Conservation (phyloP, 768 basidiomycete species). For the Boletus vermiculosoides region DNA sequence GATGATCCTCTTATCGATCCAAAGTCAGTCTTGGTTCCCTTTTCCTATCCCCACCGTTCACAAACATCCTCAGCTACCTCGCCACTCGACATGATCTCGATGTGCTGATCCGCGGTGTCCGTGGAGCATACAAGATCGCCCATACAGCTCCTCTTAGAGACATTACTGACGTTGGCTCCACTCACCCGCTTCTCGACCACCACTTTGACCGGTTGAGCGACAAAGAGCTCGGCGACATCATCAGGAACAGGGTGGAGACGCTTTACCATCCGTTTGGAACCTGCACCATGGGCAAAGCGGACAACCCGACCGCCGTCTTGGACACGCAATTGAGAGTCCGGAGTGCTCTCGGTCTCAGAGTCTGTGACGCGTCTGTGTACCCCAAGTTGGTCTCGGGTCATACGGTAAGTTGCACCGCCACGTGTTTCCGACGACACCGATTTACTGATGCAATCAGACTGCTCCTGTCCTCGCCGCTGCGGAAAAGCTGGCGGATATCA, state of each 20-base stretch:
- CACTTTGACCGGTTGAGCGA: slow-evolving; percentile 33
- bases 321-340: slow-evolving; percentile 44
- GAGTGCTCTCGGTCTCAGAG: slow-evolving; percentile 41
- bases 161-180: slow-evolving; percentile 33
- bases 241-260: slow-evolving; percentile 39
- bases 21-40: slow-evolving; percentile 27
- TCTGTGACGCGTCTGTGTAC: slow-evolving; percentile 48
- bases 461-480: slow-evolving; percentile 33
- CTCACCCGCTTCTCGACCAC: slow-evolving; percentile 38
- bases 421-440: background rate
- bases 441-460: slow-evolving; percentile 16
- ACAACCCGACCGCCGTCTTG: slow-evolving; percentile 41
- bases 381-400: slow-evolving; percentile 46
- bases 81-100: slow-evolving; percentile 40
- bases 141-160: slow-evolving; percentile 39
- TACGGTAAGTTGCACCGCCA: slow-evolving; percentile 34
- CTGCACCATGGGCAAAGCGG: slow-evolving; percentile 38
- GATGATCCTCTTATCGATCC: slow-evolving; percentile 46
- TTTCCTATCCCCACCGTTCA: background rate
- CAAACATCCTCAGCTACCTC: slow-evolving; percentile 38
- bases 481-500: slow-evolving; percentile 35
- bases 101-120: slow-evolving; percentile 41
- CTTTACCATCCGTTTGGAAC: slow-evolving; percentile 46
- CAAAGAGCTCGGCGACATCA: slow-evolving; percentile 33
- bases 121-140: slow-evolving; percentile 37